Evolutionary conservation across 805 yeast genomes (phyloP), one percentile per base, ranked within the genome.

Genomic region (Vanderwaltozyma yarrowii): DNA sequence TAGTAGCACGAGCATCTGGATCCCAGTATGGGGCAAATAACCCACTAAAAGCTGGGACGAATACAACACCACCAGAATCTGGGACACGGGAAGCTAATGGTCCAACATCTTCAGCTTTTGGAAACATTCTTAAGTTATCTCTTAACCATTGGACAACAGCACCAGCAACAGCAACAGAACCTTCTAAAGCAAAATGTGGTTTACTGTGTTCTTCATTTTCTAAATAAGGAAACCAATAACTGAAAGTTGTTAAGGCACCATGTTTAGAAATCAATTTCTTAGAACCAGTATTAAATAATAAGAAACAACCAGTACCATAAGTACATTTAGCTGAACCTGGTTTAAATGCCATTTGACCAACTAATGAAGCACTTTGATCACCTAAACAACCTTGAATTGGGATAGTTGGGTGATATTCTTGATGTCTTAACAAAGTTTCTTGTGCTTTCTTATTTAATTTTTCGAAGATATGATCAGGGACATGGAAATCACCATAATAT

Each of bases 11-110:
- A 6, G 95, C 86, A 37, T 83, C 84, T 12, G 88, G 74, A 55
- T 84, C 86, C 97, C 97, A 88, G 65, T 88, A 86, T 16, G 97
- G 97, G 3, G 96, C 95, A 62, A 84, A 88, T 39, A 88, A 67
- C 7, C 97, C 97, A 24, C 88, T 80, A 58, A 88, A 86, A 2
- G 96, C 96, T 23, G 97, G 95, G 33, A 88, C 94, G 54, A 88
- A 88, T 28, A 85, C 87, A 19, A 88, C 96, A 29, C 96, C 96
- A 35, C 92, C 95, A 14, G 89, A 70, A 56, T 81, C 76, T 19
- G 73, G 69, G 28, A 85, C 95, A 51, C 77, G 79, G 19, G 82
- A 76, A 11, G 95, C 95, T 51, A 88, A 70, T 20, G 94, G 94
- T 4, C 95, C 96, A 44, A 89, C 78, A 60, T 88, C 95, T 48